A percentile compares a stretch with the other conserved stretches of the same genome.
phyloP scores from a whole-genome alignment of 78 protist species.

The Dictyostelium capitatum region DNA sequence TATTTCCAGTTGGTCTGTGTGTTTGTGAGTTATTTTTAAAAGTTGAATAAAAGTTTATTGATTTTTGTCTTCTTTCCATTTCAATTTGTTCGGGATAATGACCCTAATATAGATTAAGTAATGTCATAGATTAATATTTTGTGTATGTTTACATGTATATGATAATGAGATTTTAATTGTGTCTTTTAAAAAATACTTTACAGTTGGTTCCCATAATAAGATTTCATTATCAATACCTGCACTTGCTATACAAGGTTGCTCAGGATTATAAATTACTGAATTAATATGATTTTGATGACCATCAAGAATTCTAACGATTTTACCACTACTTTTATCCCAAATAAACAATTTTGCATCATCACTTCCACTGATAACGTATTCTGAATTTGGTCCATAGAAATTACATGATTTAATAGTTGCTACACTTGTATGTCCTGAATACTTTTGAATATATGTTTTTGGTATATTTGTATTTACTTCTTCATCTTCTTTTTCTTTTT shows the following conservation, averaged over 20 bases:
- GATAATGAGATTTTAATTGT: too few relatives aligned
- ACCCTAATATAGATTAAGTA: too few relatives aligned
- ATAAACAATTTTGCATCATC: slow-evolving; percentile 73
- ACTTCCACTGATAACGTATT: slow-evolving; percentile 72
- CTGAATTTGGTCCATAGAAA: slow-evolving; percentile 82
- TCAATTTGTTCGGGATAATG: not conserved
- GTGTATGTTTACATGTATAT: too few relatives aligned
- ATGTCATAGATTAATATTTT: too few relatives aligned
- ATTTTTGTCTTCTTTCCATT: not conserved
- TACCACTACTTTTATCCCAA: slow-evolving; percentile 76
- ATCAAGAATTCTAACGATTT: slow-evolving; percentile 52
- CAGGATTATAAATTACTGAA: slow-evolving; percentile 49
- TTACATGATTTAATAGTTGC: slow-evolving; percentile 71
- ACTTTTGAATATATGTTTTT: slow-evolving; percentile 30
- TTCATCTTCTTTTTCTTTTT: not conserved
- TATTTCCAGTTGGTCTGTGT: too few relatives aligned
- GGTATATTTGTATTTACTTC: not conserved
- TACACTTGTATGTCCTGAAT: slow-evolving; percentile 56
- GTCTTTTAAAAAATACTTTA: too few relatives aligned
- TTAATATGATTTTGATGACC: slow-evolving; percentile 65
- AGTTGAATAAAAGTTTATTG: not conserved
- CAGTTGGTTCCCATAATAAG: slow-evolving; percentile 57
- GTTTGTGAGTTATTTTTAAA: too few relatives aligned
- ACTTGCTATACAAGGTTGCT: slow-evolving; percentile 24
- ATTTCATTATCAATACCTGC: slow-evolving; percentile 58